These are phyloP conservation scores for Thuidium tamariscinum DNA, from an alignment of 225 moss, liverwort and hornwort genomes.

Conservation along the genomic window DNA sequence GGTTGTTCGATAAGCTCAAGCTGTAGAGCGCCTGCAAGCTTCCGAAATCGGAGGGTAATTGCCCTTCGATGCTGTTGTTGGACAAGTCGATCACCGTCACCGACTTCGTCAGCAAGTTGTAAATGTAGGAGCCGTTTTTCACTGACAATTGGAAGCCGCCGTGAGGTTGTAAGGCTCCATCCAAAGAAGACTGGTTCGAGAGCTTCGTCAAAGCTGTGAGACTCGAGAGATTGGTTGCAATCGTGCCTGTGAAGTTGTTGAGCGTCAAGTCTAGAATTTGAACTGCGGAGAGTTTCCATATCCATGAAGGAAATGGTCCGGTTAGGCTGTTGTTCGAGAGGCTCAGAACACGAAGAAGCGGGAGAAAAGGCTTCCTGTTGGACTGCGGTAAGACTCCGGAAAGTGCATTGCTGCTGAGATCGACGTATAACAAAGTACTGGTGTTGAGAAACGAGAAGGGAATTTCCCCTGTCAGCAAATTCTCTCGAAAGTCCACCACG, in stretches of 20 bases:
- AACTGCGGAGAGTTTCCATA: neutral
- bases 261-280: neutral
- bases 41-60: neutral
- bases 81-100: neutral
- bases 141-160: neutral
- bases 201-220: neutral
- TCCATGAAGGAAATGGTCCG: neutral
- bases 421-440: neutral
- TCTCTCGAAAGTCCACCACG: neutral
- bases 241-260: neutral
- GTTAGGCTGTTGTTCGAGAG: neutral
- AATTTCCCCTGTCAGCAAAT: neutral
- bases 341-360: neutral
- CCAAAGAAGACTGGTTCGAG: neutral
- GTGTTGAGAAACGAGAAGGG: neutral
- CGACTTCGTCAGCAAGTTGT: neutral
- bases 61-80: neutral
- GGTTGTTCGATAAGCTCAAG: conserved; percentile 5
- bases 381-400: neutral
- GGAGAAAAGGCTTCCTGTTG: neutral
- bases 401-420: conserved; percentile 9
- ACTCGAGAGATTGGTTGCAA: neutral
- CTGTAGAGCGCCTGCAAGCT: neutral
- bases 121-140: neutral
- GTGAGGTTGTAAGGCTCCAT: neutral